Conservation (phyloP, 352 stramenopile species). For the Pythium aristosporum region DNA sequence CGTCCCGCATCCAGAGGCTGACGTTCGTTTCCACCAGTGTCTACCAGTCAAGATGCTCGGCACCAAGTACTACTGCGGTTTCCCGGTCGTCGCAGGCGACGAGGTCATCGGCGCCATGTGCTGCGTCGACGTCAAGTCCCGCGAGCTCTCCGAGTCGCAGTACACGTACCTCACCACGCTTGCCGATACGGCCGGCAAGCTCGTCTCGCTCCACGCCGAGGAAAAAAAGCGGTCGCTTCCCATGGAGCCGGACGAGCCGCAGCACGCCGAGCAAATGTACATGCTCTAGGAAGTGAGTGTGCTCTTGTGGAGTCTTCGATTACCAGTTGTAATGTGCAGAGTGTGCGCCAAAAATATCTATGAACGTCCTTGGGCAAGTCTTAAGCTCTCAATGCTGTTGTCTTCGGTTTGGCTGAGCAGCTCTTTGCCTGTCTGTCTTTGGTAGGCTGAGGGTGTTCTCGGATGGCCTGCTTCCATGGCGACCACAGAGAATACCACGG, state of each 20-base stretch:
- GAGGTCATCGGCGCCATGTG: constrained; percentile 61
- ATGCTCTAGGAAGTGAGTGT: no score
- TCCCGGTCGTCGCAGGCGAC: constrained; percentile 48
- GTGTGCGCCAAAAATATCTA: no score
- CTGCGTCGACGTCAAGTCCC: constrained; percentile 28
- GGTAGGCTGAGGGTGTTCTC: no score
- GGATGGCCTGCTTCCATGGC: no score
- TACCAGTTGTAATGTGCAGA: no score
- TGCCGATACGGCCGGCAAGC: constrained; percentile 47
- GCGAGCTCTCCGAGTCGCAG: constrained; percentile 28
- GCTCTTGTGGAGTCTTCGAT: no score
- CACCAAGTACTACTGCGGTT: constrained; percentile 77
- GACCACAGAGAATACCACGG: no score
- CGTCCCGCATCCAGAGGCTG: constrained; percentile 51
- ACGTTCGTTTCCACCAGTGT: constrained; percentile 65
- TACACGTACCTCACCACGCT: constrained; percentile 30
- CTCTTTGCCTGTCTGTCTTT: no score
- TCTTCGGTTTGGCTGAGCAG: no score
- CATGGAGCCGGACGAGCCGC: constrained; percentile 8
- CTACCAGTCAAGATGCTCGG: constrained; percentile 30
- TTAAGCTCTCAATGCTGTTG: no score
- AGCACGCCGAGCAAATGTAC: background rate
- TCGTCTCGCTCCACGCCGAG: constrained; percentile 38
- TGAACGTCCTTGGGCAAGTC: no score
- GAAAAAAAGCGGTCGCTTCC: constrained; percentile 10